Conservation (phyloP, 768 basidiomycete genomes). For the Cantharellus anzutake region DNA sequence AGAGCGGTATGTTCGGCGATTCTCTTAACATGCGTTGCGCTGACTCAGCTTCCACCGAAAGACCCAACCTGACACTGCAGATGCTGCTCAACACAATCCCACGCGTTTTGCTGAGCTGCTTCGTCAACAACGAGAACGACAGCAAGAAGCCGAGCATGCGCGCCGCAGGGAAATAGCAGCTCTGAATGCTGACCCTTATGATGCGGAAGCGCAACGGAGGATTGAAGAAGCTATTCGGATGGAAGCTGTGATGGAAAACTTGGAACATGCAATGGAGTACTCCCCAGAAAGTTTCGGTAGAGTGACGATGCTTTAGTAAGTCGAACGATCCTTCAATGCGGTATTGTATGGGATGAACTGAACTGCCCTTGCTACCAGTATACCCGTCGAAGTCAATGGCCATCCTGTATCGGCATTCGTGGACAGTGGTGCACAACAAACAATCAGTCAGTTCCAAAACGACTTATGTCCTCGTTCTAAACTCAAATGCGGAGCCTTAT, state of each 20-base stretch:
- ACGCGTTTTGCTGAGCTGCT: slow-evolving; percentile 57
- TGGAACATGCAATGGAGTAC: slow-evolving; percentile 86
- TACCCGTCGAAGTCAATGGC: slow-evolving; percentile 84
- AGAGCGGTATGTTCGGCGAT: slow-evolving; percentile 30
- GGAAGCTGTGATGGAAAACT: slow-evolving; percentile 77
- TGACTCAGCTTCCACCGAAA: slow-evolving; percentile 16
- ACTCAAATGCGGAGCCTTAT: not conserved
- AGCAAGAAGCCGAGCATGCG: slow-evolving; percentile 32
- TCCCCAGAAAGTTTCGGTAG: slow-evolving; percentile 84
- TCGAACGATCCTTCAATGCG: slow-evolving; percentile 9
- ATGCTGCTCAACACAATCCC: slow-evolving; percentile 49
- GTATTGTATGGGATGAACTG: slow-evolving; percentile 1
- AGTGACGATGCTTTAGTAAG: slow-evolving; percentile 94
- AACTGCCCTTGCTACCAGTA: slow-evolving; percentile 25
- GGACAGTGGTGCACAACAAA: slow-evolving; percentile 92
- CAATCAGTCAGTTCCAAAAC: slow-evolving; percentile 53
- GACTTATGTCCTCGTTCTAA: not conserved
- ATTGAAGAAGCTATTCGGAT: slow-evolving; percentile 90
- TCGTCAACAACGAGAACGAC: slow-evolving; percentile 37
- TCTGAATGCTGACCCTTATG: slow-evolving; percentile 76
- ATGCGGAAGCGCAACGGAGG: slow-evolving; percentile 76
- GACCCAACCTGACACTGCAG: slow-evolving; percentile 67
- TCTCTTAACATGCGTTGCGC: not conserved
- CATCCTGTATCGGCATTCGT: slow-evolving; percentile 89
- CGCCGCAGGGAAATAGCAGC: slow-evolving; percentile 41